These are phyloP conservation scores for Cucurbita ficifolia DNA, from an alignment of 306 rosid species.

Conservation along the genomic window DNA sequence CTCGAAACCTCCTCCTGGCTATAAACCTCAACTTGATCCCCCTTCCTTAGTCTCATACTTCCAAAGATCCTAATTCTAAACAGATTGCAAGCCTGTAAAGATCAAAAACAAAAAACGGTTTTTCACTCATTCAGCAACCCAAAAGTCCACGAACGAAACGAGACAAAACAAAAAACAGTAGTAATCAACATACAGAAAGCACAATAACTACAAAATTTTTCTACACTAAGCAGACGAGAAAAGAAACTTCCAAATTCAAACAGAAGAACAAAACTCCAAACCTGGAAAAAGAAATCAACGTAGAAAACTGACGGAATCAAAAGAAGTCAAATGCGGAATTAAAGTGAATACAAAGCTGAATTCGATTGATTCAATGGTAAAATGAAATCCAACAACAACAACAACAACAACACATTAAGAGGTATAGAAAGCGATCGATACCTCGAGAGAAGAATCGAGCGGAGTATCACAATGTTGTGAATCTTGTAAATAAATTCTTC, in stretches of 20 bases:
- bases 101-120: neutral
- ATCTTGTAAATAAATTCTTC: neutral
- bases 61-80: neutral
- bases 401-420: neutral
- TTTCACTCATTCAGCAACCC: neutral
- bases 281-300: neutral
- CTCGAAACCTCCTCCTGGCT: constrained; percentile 22
- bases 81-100: neutral
- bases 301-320: neutral
- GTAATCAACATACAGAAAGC: neutral
- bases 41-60: constrained; percentile 48
- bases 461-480: neutral
- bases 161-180: neutral
- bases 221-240: neutral
- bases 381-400: neutral
- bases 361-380: neutral
- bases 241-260: neutral
- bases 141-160: neutral
- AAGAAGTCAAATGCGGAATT: neutral
- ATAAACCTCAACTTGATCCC: constrained; percentile 61
- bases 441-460: neutral
- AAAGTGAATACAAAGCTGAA: neutral
- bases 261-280: neutral
- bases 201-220: neutral
- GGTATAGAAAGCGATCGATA: neutral